Base-by-base conservation (phyloP, 768 basidiomycete species). In the Lactarius hatsudake region DNA sequence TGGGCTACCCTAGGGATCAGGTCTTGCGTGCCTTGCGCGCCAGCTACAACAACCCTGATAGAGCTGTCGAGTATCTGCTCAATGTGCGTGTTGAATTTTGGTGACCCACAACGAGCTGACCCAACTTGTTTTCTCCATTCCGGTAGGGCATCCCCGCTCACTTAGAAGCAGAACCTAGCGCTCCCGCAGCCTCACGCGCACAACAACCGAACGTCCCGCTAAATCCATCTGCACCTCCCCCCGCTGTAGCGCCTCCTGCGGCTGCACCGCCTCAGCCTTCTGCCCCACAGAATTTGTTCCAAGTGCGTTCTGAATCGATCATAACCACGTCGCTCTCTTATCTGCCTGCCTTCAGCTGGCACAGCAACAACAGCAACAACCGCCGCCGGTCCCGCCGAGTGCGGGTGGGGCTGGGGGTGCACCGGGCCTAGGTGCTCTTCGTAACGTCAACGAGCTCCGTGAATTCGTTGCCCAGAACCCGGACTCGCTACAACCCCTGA, bases 51-150 rank as follows among this genome's bases (percentile, higher is more conserved):
- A 98, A 99, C 78, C 92, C 97, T 9, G 95, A 98, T 72, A 86
- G 97, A 36, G 97, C 97, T 8, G 96, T 94, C n/a, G 97, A 99
- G 76, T 99, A 99, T 77, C 80, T 99, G 63, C 89, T 98, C 86
- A 96, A 75, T 67, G 96, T 96, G 72, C 71, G 89, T 79, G 15
- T 55, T 12, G 40, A 51, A 15, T 23, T 18, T 1, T 15, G n/a
- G 40, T n/a, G 9, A 6, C 17, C 23, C 23, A 26, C 34, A 32
- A 23, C 40, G 45, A 59, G 61, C 18, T 72, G 61, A 71, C n/a
- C n/a, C 64, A 63, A 32, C 28, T 26, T 36, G n/a, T 63, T 64
- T 36, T 23, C 15, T 58, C n/a, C 56, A 13, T 18, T 5, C 60
- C 53, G n/a, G 4, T 64, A 95, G 93, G 94, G 93, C 51, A 94